phyloP scores from a whole-genome alignment of 345 rosid genomes.

The Cardiospermum halicacabum region DNA sequence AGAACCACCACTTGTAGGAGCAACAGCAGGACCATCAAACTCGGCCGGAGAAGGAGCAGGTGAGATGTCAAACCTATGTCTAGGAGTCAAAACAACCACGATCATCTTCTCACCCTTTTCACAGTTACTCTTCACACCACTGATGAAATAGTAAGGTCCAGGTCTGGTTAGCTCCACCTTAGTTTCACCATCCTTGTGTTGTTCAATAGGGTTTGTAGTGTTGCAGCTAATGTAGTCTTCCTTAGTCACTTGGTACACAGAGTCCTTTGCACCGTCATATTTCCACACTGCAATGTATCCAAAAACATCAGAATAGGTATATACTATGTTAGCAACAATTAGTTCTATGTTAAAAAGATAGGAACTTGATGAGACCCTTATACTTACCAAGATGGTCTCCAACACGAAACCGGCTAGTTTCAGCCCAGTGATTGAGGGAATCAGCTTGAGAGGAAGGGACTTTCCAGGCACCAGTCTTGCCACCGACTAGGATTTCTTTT shows the following conservation, averaged over 20 bases:
- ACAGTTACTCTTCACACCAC: slow-evolving; percentile 70
- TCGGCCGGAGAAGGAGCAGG: slow-evolving; percentile 75
- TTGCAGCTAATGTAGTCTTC: slow-evolving; percentile 63
- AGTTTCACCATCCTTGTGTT: slow-evolving; percentile 62
- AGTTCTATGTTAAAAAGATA: too few species aligned
- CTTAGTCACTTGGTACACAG: slow-evolving; percentile 61
- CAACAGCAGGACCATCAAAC: slow-evolving; percentile 49
- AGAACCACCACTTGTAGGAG: slow-evolving; percentile 48
- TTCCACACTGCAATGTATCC: slow-evolving; percentile 48
- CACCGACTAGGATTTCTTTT: slow-evolving; percentile 50
- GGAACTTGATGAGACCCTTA: too few species aligned
- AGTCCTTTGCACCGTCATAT: slow-evolving; percentile 61
- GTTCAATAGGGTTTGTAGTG: slow-evolving; percentile 44
- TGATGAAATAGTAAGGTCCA: slow-evolving; percentile 72
- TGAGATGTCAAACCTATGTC: slow-evolving; percentile 34
- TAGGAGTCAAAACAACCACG: slow-evolving; percentile 52
- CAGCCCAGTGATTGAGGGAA: slow-evolving; percentile 78
- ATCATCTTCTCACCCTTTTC: slow-evolving; percentile 72
- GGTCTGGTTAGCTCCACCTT: slow-evolving; percentile 56
- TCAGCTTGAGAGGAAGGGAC: slow-evolving; percentile 62
- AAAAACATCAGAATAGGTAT: background rate
- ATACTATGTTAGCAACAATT: too few species aligned
- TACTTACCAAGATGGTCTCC: slow-evolving; percentile 63
- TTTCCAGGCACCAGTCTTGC: slow-evolving; percentile 49
- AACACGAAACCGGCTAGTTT: slow-evolving; percentile 45